These are phyloP conservation scores for Trichoderma pleuroti DNA, from an alignment of 2,329 filamentous ascomycete species.

Conservation along the genomic window DNA sequence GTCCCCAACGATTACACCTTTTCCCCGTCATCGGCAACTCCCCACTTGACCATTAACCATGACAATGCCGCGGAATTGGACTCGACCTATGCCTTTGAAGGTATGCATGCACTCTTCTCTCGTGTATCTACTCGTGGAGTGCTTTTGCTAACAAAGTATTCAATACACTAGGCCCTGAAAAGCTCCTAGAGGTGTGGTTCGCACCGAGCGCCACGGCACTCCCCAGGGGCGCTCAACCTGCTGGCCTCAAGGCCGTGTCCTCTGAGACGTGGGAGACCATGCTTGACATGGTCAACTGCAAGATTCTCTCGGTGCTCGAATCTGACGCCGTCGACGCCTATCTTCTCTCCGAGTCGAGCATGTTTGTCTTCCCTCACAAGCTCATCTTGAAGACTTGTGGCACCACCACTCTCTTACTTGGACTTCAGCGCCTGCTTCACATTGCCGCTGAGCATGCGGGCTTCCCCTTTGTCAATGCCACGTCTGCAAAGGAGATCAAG, in stretches of 20 bases:
- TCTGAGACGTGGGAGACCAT: conserved; percentile 89
- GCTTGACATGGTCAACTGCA: conserved; percentile 98
- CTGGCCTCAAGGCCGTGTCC: conserved; percentile 81
- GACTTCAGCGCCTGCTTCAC: conserved; percentile 84
- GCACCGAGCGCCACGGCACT: conserved; percentile 72
- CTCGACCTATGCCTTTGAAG: conserved; percentile 95
- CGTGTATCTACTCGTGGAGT: neutral
- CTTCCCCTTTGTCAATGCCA: conserved; percentile 76
- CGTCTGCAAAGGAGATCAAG: conserved; percentile 61
- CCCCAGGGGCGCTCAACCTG: conserved; percentile 64
- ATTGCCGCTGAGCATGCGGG: conserved; percentile 85
- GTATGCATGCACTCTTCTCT: conserved; percentile 35
- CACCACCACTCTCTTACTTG: conserved; percentile 88
- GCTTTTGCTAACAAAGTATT: conserved; percentile 16
- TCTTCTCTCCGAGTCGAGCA: conserved; percentile 96
- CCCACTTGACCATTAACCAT: conserved; percentile 94
- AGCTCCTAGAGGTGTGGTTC: conserved; percentile 98
- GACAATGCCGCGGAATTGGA: conserved; percentile 90
- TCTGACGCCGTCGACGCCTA: conserved; percentile 96
- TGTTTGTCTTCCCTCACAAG: conserved; percentile 99
- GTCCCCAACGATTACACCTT: conserved; percentile 78
- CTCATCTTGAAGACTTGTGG: conserved; percentile 98
- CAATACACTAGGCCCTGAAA: conserved; percentile 69
- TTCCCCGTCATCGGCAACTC: conserved; percentile 77
- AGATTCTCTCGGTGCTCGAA: conserved; percentile 89